These are phyloP conservation scores for Adansonia digitata DNA, from an alignment of 345 rosid genomes.

Conservation along the genomic window DNA sequence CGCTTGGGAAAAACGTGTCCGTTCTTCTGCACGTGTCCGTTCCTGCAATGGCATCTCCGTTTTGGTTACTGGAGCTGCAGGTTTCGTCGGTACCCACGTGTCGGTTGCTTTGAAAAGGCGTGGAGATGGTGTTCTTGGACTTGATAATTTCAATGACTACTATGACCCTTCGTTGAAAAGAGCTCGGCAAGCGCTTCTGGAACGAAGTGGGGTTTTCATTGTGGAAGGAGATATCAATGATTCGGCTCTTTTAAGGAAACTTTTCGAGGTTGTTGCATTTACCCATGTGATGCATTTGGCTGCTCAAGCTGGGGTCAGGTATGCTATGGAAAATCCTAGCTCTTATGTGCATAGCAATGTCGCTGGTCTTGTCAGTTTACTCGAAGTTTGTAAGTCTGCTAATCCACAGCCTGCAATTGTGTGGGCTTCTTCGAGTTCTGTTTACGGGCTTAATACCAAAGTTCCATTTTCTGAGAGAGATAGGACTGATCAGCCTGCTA, in stretches of 20 bases:
- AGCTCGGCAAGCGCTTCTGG: neutral
- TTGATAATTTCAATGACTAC: neutral
- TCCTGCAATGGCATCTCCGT: neutral
- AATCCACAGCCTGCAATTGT: neutral
- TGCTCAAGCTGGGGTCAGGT: neutral
- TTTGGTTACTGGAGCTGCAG: neutral
- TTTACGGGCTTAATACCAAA: neutral
- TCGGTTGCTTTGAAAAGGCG: neutral
- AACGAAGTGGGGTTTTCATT: neutral
- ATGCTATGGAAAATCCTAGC: neutral
- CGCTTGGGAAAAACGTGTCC: neutral
- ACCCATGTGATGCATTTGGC: neutral
- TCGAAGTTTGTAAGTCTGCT: neutral
- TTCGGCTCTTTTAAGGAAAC: neutral
- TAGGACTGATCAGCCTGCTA: slow-evolving; percentile 54
- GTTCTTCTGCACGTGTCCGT: neutral
- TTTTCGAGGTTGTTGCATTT: neutral
- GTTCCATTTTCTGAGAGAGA: slow-evolving; percentile 25
- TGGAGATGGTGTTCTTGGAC: neutral
- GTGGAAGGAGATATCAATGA: neutral
- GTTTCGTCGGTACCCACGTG: neutral
- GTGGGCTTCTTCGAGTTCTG: neutral
- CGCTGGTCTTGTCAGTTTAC: neutral
- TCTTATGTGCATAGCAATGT: neutral
- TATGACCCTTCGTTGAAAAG: neutral